Evolutionary conservation across 2,329 filamentous ascomycete genomes (phyloP).

Genomic region (Stagonosporopsis tanaceti): DNA sequence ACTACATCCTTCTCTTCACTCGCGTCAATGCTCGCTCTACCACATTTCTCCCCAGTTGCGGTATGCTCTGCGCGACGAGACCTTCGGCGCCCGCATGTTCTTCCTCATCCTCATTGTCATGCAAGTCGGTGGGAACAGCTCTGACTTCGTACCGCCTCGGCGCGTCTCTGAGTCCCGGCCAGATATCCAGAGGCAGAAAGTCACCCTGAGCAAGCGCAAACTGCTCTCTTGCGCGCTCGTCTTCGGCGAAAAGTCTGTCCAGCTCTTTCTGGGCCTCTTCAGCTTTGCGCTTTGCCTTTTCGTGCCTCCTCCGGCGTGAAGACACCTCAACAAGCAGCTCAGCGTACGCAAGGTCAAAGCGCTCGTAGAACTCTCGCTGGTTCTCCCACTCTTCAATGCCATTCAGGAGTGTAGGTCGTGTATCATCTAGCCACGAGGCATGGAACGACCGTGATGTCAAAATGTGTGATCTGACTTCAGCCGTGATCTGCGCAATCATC

Average conservation of each 20-base stretch:
- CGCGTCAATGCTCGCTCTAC: constrained; percentile 47
- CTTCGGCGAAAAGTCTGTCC: constrained; percentile 75
- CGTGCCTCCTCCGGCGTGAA: constrained; percentile 75
- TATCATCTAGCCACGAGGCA: constrained; percentile 71
- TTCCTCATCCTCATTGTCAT: constrained; percentile 25
- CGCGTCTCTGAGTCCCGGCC: constrained; percentile 66
- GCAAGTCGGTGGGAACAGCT: constrained; percentile 25
- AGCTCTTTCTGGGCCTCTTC: constrained; percentile 80
- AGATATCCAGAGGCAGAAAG: constrained; percentile 86
- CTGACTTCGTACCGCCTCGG: constrained; percentile 46
- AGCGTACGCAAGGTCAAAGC: constrained; percentile 85
- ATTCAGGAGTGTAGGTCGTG: constrained; percentile 74
- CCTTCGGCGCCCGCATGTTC: constrained; percentile 24
- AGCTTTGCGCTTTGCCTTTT: constrained; percentile 76
- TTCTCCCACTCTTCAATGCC: constrained; percentile 75
- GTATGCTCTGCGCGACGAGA: constrained; percentile 41
- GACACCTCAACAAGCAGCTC: constrained; percentile 84
- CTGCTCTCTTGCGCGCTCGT: constrained; percentile 74
- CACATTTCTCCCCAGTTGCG: constrained; percentile 45
- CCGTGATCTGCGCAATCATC: constrained; percentile 72
- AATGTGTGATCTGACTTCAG: constrained; percentile 70
- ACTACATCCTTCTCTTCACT: constrained; percentile 47
- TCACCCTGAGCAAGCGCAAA: constrained; percentile 87
- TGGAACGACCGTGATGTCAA: constrained; percentile 70
- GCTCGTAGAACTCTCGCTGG: constrained; percentile 83